Evolutionary conservation across 805 yeast species (phyloP).

Genomic region (Teunomyces aglyptinius): DNA sequence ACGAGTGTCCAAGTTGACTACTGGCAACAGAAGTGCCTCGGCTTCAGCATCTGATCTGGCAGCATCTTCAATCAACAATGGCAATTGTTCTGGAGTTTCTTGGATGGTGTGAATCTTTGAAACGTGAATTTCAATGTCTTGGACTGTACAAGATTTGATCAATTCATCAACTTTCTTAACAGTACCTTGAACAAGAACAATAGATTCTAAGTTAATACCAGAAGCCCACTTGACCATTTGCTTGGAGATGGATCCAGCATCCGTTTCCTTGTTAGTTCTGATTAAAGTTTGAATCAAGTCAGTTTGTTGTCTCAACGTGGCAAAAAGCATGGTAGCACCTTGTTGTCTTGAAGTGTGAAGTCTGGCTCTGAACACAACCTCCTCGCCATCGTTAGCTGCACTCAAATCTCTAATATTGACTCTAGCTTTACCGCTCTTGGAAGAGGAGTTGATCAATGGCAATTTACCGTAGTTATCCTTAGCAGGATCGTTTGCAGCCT

Average conservation of each 20-base stretch:
- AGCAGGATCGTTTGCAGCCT: slow-evolving; percentile 77
- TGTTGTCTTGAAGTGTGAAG: slow-evolving; percentile 91
- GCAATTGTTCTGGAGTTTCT: slow-evolving; percentile 89
- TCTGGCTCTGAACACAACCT: slow-evolving; percentile 88
- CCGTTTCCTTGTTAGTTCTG: slow-evolving; percentile 66
- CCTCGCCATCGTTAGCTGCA: slow-evolving; percentile 67
- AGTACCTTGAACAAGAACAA: slow-evolving; percentile 85
- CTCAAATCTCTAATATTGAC: slow-evolving; percentile 54
- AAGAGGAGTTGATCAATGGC: slow-evolving; percentile 78
- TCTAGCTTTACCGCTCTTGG: slow-evolving; percentile 67
- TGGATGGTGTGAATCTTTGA: slow-evolving; percentile 71
- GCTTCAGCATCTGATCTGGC: slow-evolving; percentile 93
- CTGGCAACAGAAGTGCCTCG: slow-evolving; percentile 86
- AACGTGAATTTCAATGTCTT: slow-evolving; percentile 83
- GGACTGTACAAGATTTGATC: slow-evolving; percentile 86
- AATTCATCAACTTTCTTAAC: slow-evolving; percentile 83
- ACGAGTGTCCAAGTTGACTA: slow-evolving; percentile 94
- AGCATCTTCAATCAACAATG: slow-evolving; percentile 95
- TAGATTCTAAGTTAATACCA: slow-evolving; percentile 79
- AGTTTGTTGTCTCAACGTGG: slow-evolving; percentile 89
- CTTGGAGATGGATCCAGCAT: slow-evolving; percentile 59
- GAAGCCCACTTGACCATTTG: slow-evolving; percentile 98
- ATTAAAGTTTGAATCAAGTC: slow-evolving; percentile 80
- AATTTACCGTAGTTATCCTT: slow-evolving; percentile 84
- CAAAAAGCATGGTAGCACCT: slow-evolving; percentile 90